These are phyloP conservation scores for Nigrospora sphaerica DNA, from an alignment of 2,329 filamentous ascomycete species.

Conservation along the genomic window DNA sequence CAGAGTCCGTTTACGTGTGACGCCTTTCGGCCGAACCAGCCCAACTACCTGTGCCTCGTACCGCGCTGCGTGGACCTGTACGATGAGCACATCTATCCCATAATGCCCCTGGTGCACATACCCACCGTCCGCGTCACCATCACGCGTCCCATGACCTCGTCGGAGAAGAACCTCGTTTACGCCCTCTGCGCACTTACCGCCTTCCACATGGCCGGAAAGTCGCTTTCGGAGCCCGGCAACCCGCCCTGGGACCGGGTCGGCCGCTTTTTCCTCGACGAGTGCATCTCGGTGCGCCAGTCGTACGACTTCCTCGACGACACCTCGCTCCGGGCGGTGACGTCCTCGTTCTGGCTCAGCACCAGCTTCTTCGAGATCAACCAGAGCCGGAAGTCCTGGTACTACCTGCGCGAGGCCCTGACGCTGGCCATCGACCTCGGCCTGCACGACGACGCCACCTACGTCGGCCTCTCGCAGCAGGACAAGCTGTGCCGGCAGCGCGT, in stretches of 20 bases:
- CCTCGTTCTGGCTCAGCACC: conserved; percentile 54
- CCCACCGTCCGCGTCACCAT: conserved; percentile 45
- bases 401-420: conserved; percentile 53
- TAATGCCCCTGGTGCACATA: conserved; percentile 54
- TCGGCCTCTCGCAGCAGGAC: conserved; percentile 38
- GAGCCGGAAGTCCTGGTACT: conserved; percentile 55
- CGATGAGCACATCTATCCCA: conserved; percentile 56
- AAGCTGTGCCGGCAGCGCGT: conserved; percentile 45
- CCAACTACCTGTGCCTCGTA: conserved; percentile 37
- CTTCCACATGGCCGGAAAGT: conserved; percentile 40
- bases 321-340: conserved; percentile 49
- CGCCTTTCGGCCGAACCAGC: conserved; percentile 31
- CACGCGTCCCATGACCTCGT: conserved; percentile 27
- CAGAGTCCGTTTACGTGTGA: conserved; percentile 31
- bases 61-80: conserved; percentile 55
- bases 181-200: conserved; percentile 51
- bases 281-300: conserved; percentile 44
- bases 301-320: conserved; percentile 52
- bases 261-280: conserved; percentile 50
- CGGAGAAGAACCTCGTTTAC: conserved; percentile 40
- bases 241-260: conserved; percentile 42
- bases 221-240: conserved; percentile 26
- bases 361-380: conserved; percentile 56
- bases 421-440: conserved; percentile 51
- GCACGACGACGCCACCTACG: conserved; percentile 51